Evolutionary conservation across 371 early-diverging fungal species (phyloP).

Genomic region (Thermomucor indicae-seudaticae): DNA sequence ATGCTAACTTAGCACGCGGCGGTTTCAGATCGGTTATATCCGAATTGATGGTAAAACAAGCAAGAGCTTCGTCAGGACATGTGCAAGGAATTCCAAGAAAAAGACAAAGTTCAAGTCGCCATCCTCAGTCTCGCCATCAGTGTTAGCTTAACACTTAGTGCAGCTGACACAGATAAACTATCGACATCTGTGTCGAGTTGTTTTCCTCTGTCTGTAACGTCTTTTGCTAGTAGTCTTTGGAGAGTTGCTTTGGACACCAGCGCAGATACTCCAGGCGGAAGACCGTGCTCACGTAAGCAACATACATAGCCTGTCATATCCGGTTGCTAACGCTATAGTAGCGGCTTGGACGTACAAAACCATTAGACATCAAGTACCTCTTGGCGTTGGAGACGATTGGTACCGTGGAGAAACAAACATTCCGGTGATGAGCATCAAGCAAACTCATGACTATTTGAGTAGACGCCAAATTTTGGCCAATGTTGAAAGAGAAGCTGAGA

Average conservation of each 20-base stretch:
- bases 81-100: conserved; percentile 44
- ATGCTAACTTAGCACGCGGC: background rate
- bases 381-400: conserved; percentile 50
- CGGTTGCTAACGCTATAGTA: conserved; percentile 2
- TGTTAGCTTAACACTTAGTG: conserved; percentile 56
- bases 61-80: conserved; percentile 20
- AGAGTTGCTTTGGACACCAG: conserved; percentile 67
- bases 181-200: background rate
- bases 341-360: conserved; percentile 49
- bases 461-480: too few relatives aligned
- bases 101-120: conserved; percentile 39
- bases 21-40: conserved; percentile 32
- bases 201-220: too few relatives aligned
- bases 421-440: too few relatives aligned
- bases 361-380: conserved; percentile 58
- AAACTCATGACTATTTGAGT: too few relatives aligned
- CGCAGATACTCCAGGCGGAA: conserved; percentile 46
- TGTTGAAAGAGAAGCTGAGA: conserved; percentile 29
- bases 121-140: conserved; percentile 55
- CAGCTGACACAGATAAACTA: background rate
- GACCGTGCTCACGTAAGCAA: conserved; percentile 28
- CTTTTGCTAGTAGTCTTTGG: conserved; percentile 62
- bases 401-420: conserved; percentile 16
- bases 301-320: background rate
- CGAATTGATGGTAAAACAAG: conserved; percentile 58